A percentile compares a stretch with the other conserved stretches of the same genome.
Conservation (phyloP, 257 asterid genomes). For the Scutellaria barbata region DNA sequence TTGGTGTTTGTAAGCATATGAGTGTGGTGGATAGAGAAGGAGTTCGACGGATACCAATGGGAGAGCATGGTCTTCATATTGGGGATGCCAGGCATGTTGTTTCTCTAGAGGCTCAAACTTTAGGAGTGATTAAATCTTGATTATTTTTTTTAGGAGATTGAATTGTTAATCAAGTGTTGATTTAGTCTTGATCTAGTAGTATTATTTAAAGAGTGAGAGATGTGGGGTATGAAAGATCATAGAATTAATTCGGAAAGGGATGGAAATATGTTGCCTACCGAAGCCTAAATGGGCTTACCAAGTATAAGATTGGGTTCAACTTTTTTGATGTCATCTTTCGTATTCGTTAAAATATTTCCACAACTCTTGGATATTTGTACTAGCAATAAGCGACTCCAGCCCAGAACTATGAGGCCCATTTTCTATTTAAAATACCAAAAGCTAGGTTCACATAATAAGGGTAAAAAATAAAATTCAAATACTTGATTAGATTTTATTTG, state of each 20-base stretch:
- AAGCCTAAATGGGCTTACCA: slow-evolving; percentile 8
- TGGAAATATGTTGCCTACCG: not conserved
- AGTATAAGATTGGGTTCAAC: too few relatives aligned
- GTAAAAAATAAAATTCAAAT: too few relatives aligned
- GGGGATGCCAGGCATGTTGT: slow-evolving; percentile 61
- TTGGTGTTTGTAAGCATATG: slow-evolving; percentile 69
- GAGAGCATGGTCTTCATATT: slow-evolving; percentile 62
- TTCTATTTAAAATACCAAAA: not conserved
- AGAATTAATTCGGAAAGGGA: not conserved
- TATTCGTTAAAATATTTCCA: too few relatives aligned
- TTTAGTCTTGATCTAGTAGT: not conserved
- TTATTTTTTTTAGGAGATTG: not conserved
- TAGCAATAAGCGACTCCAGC: not conserved
- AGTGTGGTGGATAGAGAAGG: slow-evolving; percentile 79
- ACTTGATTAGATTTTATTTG: too few relatives aligned
- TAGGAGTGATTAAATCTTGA: slow-evolving; percentile 42
- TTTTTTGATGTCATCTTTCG: too few relatives aligned
- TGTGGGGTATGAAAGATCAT: not conserved
- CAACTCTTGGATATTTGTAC: slow-evolving; percentile 1
- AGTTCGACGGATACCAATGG: slow-evolving; percentile 70
- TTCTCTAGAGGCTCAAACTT: slow-evolving; percentile 49
- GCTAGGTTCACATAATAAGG: not conserved
- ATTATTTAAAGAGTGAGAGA: not conserved
- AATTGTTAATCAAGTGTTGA: not conserved
- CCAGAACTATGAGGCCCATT: not conserved